phyloP scores from a whole-genome alignment of 495 filamentous ascomycete genomes.

The Lasiosphaeris hirsuta region DNA sequence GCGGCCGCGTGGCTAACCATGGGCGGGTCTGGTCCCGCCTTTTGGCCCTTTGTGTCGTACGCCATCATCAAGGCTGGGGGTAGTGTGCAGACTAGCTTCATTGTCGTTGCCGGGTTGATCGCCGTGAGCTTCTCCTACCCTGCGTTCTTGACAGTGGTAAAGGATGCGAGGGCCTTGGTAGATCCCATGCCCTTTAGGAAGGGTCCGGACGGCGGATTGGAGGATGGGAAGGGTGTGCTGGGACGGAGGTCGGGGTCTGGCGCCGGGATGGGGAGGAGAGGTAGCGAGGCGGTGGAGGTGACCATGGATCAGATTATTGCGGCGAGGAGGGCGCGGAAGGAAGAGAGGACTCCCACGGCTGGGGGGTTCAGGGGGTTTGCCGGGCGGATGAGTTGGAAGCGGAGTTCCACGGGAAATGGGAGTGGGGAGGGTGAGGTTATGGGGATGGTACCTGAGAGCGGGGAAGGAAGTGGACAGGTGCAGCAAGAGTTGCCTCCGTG shows the following conservation, averaged over 20 bases:
- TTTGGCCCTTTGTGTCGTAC: constrained; percentile 62
- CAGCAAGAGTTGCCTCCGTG: constrained; percentile 6
- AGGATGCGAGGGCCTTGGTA: constrained; percentile 36
- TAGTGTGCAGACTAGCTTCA: constrained; percentile 33
- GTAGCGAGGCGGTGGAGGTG: constrained; percentile 6
- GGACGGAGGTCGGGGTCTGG: neutral
- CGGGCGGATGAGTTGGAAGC: constrained; percentile 1
- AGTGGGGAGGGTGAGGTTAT: neutral
- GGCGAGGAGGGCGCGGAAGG: neutral
- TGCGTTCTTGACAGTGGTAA: constrained; percentile 36
- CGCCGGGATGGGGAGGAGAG: neutral
- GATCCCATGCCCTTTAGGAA: constrained; percentile 19
- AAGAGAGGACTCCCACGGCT: neutral
- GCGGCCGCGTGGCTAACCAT: constrained; percentile 66
- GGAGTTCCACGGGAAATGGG: neutral
- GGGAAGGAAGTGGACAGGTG: neutral
- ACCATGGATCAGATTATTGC: constrained; percentile 13
- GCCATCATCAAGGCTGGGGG: constrained; percentile 36
- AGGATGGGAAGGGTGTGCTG: neutral
- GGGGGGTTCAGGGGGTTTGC: neutral
- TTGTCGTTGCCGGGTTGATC: constrained; percentile 35
- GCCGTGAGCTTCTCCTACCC: constrained; percentile 34
- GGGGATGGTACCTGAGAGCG: neutral
- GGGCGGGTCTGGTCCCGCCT: constrained; percentile 60
- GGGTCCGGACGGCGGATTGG: neutral